A percentile compares a stretch with the other conserved stretches of the same genome.
These are phyloP conservation scores for Schizophyllum amplum DNA, from an alignment of 1,284 basidiomycete genomes.

Conservation along the genomic window DNA sequence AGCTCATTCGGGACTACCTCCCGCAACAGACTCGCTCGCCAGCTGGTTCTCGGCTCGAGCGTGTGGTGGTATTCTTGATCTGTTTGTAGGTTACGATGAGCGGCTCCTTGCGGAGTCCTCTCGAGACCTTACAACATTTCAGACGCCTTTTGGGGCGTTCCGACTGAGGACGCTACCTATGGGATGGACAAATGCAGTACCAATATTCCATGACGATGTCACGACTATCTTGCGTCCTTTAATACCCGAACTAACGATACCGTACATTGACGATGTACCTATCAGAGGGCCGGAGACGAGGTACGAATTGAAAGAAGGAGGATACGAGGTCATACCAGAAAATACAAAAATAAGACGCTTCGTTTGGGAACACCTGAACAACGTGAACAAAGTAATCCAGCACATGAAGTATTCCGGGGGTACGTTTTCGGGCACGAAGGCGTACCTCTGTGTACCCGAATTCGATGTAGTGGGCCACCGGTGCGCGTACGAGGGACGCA, in stretches of 20 bases:
- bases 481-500: slow-evolving; percentile 18
- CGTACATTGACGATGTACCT: slow-evolving; percentile 20
- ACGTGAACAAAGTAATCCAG: slow-evolving; percentile 20
- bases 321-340: slow-evolving; percentile 15
- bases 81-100: too few species aligned
- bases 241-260: slow-evolving; percentile 15
- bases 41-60: slow-evolving; percentile 11
- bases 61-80: slow-evolving; percentile 13
- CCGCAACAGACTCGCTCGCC: slow-evolving; percentile 7
- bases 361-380: slow-evolving; percentile 20
- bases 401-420: slow-evolving; percentile 18
- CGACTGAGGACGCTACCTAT: slow-evolving; percentile 19
- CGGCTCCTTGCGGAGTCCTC: slow-evolving; percentile 8
- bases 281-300: slow-evolving; percentile 14
- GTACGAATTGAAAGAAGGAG: slow-evolving; percentile 15
- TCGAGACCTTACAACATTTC: slow-evolving; percentile 17
- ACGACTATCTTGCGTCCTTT: slow-evolving; percentile 20
- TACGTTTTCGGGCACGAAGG: slow-evolving; percentile 20
- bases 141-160: too few species aligned
- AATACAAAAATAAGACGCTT: slow-evolving; percentile 22
- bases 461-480: slow-evolving; percentile 19
- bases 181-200: slow-evolving; percentile 24
- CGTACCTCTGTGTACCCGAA: slow-evolving; percentile 13
- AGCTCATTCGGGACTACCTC: slow-evolving; percentile 10
- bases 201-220: slow-evolving; percentile 20